phyloP scores from a whole-genome alignment of 2,329 filamentous ascomycete species.

The Claviceps arundinis region DNA sequence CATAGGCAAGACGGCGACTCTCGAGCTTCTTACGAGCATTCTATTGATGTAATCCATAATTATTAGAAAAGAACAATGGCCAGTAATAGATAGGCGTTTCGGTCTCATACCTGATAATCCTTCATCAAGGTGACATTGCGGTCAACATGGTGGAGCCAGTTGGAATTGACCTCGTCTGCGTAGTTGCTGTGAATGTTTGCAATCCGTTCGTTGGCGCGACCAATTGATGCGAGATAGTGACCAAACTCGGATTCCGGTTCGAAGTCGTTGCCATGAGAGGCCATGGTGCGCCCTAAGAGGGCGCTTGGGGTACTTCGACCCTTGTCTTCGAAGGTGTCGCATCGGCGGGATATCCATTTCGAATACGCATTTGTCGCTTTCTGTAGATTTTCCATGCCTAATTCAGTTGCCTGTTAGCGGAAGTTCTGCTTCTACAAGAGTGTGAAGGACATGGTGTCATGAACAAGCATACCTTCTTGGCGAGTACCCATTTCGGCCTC shows the following conservation, averaged over 20 bases:
- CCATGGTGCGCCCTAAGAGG: conserved; percentile 74
- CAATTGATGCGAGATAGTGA: conserved; percentile 65
- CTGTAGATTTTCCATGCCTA: conserved; percentile 84
- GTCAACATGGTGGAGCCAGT: conserved; percentile 87
- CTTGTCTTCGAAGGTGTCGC: conserved; percentile 66
- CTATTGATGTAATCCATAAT: conserved; percentile 15
- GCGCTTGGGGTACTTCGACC: conserved; percentile 74
- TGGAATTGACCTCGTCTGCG: conserved; percentile 60
- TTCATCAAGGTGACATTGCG: conserved; percentile 89
- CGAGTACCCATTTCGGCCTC: conserved; percentile 84
- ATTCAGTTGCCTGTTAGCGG: not conserved
- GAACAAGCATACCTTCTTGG: conserved; percentile 55
- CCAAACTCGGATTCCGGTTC: conserved; percentile 84
- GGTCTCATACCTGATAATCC: conserved; percentile 67
- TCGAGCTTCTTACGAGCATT: conserved; percentile 88
- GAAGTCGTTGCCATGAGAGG: conserved; percentile 82
- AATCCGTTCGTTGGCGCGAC: conserved; percentile 77
- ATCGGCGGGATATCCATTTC: conserved; percentile 76
- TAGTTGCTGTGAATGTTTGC: conserved; percentile 78
- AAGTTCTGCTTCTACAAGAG: not conserved
- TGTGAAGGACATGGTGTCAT: not conserved
- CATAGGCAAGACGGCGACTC: conserved; percentile 75
- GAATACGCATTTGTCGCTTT: conserved; percentile 74
- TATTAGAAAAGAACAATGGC: not conserved
- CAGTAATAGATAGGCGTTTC: not conserved